Percentiles rank a stretch among this genome's conserved stretches.
phyloP scores from a whole-genome alignment of 306 rosid species.

The Canavalia gladiata region DNA sequence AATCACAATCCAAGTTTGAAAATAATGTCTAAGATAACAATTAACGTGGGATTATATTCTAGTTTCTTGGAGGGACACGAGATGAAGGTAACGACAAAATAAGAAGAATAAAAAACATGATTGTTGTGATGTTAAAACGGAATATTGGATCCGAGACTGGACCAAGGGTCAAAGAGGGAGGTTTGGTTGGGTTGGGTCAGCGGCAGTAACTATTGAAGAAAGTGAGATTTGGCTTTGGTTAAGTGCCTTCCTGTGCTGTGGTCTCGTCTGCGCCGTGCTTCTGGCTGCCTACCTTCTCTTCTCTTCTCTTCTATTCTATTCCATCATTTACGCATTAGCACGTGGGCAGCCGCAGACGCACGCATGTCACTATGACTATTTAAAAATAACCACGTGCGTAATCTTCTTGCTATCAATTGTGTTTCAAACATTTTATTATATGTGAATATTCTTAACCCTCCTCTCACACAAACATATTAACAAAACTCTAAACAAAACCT shows the following conservation, averaged over 20 bases:
- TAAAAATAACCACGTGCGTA: background rate
- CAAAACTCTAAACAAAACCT: background rate
- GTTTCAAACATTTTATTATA: too few species aligned
- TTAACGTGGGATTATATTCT: background rate
- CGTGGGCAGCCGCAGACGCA: constrained; percentile 44
- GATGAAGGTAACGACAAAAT: background rate
- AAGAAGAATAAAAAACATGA: background rate
- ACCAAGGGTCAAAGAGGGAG: background rate
- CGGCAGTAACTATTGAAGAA: background rate
- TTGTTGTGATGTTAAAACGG: background rate
- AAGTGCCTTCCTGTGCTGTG: background rate
- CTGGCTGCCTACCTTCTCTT: background rate
- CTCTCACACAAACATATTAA: background rate
- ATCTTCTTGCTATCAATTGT: too few species aligned
- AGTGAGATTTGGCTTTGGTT: background rate
- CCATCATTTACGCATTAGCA: background rate
- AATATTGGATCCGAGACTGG: background rate
- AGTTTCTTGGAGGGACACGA: background rate
- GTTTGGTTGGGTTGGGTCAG: background rate
- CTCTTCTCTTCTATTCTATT: too few species aligned
- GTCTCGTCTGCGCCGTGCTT: background rate
- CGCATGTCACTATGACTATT: background rate
- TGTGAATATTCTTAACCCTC: too few species aligned
- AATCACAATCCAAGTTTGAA: background rate
- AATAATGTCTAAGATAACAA: background rate